Percentiles rank a stretch among this genome's conserved stretches.
Evolutionary conservation across 495 filamentous ascomycete species (phyloP).

Genomic region (Chaetomium tenue): DNA sequence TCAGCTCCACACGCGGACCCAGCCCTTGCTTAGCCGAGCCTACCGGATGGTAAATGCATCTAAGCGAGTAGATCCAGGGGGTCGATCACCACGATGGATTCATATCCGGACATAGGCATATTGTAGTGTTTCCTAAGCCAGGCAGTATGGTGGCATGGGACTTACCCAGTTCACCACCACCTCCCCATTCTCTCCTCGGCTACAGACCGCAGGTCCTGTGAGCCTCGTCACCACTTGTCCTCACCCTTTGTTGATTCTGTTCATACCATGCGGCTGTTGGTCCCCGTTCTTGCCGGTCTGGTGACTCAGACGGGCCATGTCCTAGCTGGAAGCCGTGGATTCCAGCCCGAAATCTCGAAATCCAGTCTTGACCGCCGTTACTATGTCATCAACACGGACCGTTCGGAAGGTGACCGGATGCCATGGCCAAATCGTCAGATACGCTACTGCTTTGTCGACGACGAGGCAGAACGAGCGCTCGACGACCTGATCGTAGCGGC

Average conservation of each 20-base stretch:
- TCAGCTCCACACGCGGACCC: neutral
- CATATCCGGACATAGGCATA: neutral
- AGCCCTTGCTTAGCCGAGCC: neutral
- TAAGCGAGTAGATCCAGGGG: neutral
- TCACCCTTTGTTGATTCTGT: neutral
- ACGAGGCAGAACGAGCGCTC: neutral
- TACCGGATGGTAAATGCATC: neutral
- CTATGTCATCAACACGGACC: constrained; percentile 8
- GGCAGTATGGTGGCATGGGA: neutral
- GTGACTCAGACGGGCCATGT: neutral
- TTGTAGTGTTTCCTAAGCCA: neutral
- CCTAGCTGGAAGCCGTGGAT: constrained; percentile 2
- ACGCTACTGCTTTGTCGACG: constrained; percentile 21
- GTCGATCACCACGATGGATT: neutral
- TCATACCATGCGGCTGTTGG: neutral
- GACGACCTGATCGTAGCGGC: neutral
- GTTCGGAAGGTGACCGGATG: neutral
- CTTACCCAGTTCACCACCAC: neutral
- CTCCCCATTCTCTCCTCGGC: neutral
- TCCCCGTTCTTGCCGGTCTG: neutral
- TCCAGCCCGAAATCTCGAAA: neutral
- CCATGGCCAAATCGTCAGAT: constrained; percentile 17
- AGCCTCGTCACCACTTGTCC: neutral
- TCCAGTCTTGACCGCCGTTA: neutral
- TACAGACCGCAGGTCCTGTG: neutral